Percentiles rank a stretch among this genome's conserved stretches.
phyloP scores from a whole-genome alignment of 495 filamentous ascomycete genomes.

The Podospora sp. region DNA sequence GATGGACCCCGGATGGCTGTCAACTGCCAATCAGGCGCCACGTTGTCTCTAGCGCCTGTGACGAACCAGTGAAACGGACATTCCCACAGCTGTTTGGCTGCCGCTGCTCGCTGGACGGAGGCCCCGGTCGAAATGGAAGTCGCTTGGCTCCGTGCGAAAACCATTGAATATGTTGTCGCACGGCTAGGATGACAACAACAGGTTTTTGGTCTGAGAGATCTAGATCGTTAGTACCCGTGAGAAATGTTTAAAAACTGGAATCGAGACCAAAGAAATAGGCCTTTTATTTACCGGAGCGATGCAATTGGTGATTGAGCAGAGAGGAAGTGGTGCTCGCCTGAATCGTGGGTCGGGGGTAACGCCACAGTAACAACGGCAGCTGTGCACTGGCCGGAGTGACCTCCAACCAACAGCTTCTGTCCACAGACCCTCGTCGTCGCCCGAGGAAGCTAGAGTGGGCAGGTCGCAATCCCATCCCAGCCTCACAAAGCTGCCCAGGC shows the following conservation, averaged over 20 bases:
- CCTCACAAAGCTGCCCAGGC: slow-evolving; percentile 16
- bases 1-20: slow-evolving; percentile 4
- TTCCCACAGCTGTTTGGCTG: slow-evolving; percentile 18
- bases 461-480: slow-evolving; percentile 16
- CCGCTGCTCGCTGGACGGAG: background rate
- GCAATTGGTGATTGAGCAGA: background rate
- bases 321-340: background rate
- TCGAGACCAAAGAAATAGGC: too few relatives aligned
- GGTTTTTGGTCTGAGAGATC: background rate
- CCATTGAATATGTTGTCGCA: background rate
- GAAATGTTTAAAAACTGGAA: too few relatives aligned
- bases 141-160: background rate
- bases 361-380: background rate
- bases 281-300: too few relatives aligned
- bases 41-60: slow-evolving; percentile 12
- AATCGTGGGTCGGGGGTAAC: background rate
- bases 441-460: slow-evolving; percentile 6
- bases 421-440: slow-evolving; percentile 5
- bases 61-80: slow-evolving; percentile 21
- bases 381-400: background rate
- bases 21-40: slow-evolving; percentile 12
- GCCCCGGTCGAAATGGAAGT: background rate
- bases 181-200: background rate
- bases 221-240: too few relatives aligned
- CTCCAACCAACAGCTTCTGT: background rate